Evolutionary conservation across 2,329 filamentous ascomycete genomes (phyloP).

Genomic region (Penicillium sp.): DNA sequence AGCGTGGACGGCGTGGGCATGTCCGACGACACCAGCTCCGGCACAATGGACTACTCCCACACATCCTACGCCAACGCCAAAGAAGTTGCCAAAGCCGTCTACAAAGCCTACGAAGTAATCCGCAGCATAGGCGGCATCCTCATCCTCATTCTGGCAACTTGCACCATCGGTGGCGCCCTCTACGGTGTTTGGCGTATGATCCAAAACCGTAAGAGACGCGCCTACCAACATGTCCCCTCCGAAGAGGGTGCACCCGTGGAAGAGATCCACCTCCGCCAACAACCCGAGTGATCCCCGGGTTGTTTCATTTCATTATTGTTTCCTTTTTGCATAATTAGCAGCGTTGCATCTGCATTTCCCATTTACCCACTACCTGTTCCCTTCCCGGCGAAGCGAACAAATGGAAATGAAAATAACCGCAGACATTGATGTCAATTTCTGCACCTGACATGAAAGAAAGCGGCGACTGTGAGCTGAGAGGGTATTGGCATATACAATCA

Average conservation of each 20-base stretch:
- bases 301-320: background rate
- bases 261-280: constrained; percentile 17
- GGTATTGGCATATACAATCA: constrained; percentile 16
- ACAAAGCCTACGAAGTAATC: constrained; percentile 33
- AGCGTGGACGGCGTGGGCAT: constrained; percentile 16
- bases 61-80: constrained; percentile 22
- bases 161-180: constrained; percentile 25
- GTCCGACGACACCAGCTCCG: constrained; percentile 3
- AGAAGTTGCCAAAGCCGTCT: constrained; percentile 28
- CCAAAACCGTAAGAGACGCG: constrained; percentile 21
- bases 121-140: constrained; percentile 30
- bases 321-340: constrained; percentile 12
- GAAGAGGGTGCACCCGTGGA: constrained; percentile 29
- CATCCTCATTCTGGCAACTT: constrained; percentile 28
- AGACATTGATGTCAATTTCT: background rate
- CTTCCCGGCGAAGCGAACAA: constrained; percentile 13
- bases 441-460: constrained; percentile 8
- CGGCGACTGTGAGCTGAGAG: background rate
- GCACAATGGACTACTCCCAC: background rate
- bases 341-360: constrained; percentile 11
- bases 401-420: background rate
- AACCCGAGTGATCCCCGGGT: constrained; percentile 5
- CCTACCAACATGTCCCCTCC: constrained; percentile 31
- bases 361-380: background rate
- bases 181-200: constrained; percentile 22